Base-by-base conservation (phyloP, 495 filamentous ascomycete genomes). In the Aspergillus incahuasiensis region DNA sequence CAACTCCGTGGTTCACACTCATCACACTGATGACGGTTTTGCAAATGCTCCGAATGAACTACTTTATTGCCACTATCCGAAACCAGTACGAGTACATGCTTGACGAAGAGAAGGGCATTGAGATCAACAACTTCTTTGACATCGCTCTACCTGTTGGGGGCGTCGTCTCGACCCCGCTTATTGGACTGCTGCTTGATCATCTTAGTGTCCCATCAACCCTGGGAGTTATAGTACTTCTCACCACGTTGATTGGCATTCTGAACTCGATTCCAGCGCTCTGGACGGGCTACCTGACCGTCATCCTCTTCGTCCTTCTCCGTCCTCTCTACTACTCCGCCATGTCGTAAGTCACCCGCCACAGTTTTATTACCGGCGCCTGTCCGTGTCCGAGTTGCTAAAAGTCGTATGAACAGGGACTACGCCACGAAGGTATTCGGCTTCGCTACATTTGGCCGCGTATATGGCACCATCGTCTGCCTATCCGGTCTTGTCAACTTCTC, bases 1-100 rank as follows among this genome's bases (percentile, higher is more conserved):
- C 66, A 13, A 86, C 84, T 2, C 88, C 87, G 3, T 97, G 92
- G 92, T 97, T 95, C 62, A 73, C 92, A n/a, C 74, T 97, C 32
- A 92, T 97, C 60, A 87, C 89, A 6, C 64, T 92, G 15, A 94
- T 97, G 74, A 96, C 92, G 0, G 81, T 94, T n/a, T 62, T 95
- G n/a, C 91, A 95, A 64, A 96, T 95, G 92, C 85, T 87, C 1
- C 84, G 92, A 11, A 97, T 97, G 74, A 97, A 97, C 71, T 97
- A 91, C 74, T 97, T 97, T 64, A 91, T 97, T 30, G 92, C 92
- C 0, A 97, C 92, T 1, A 84, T 97, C 60, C 82, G 86, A 4
- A 72, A 85, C 5, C 92, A 97, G 66, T 96, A 96, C 68, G 80
- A 85, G 38, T 84, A 84, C 60, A 80, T 97, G 42, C 79, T 97